Conservation (phyloP, 352 stramenopile genomes). For the Phytophthora ohioensis region DNA sequence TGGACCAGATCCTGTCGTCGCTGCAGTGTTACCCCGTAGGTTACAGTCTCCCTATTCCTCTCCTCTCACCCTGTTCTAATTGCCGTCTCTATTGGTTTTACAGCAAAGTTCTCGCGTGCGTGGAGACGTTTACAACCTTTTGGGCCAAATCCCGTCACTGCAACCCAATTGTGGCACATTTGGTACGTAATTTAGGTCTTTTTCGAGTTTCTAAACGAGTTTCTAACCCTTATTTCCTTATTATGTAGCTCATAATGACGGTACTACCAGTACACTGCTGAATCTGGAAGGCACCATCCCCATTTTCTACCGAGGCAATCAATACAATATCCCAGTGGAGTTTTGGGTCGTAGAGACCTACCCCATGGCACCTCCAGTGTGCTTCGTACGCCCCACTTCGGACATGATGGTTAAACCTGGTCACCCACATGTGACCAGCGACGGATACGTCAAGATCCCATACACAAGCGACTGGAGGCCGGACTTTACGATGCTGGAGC, state of each 20-base stretch:
- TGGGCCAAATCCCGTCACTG: slow-evolving; percentile 87
- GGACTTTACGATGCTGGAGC: slow-evolving; percentile 86
- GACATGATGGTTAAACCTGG: slow-evolving; percentile 91
- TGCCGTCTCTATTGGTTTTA: neutral
- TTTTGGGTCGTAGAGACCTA: slow-evolving; percentile 91
- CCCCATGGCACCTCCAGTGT: slow-evolving; percentile 80
- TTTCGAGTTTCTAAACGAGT: neutral
- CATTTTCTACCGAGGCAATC: slow-evolving; percentile 90
- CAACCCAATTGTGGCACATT: slow-evolving; percentile 89
- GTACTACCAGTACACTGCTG: slow-evolving; percentile 84
- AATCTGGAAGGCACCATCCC: slow-evolving; percentile 91
- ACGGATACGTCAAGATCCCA: slow-evolving; percentile 89
- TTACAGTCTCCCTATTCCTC: neutral
- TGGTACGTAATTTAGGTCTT: slow-evolving; percentile 40
- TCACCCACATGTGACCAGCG: slow-evolving; percentile 87
- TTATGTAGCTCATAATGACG: slow-evolving; percentile 82
- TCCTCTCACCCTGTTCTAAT: neutral
- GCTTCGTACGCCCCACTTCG: slow-evolving; percentile 86
- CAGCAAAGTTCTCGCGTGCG: slow-evolving; percentile 88
- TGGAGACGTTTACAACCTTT: slow-evolving; percentile 85
- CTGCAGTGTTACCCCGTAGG: slow-evolving; percentile 84
- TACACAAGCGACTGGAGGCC: slow-evolving; percentile 86
- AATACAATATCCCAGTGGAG: slow-evolving; percentile 93
- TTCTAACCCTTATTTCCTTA: neutral
- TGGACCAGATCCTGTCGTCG: slow-evolving; percentile 90